Conservation (phyloP, 1,139 yeast species). For the Eremothecium cymbalariae region DNA sequence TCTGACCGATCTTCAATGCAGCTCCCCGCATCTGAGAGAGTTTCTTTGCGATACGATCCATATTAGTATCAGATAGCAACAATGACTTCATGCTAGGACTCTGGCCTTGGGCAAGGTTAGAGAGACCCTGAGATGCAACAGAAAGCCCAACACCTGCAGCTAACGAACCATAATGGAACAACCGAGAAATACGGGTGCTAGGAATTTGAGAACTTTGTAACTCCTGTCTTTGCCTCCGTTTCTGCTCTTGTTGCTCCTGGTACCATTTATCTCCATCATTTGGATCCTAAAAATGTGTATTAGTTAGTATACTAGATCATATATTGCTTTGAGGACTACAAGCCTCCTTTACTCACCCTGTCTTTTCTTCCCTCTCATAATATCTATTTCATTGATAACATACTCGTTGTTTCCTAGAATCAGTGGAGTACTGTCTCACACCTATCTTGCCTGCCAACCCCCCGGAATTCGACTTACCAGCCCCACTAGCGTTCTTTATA, state of each 20-base stretch:
- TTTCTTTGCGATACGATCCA: slow-evolving; percentile 80
- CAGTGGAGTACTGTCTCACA: slow-evolving; percentile 3
- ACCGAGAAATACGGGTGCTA: slow-evolving; percentile 70
- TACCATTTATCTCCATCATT: too few relatives aligned
- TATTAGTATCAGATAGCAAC: slow-evolving; percentile 70
- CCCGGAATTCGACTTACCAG: neutral
- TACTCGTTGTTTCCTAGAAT: slow-evolving; percentile 1
- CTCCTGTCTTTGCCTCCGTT: slow-evolving; percentile 18
- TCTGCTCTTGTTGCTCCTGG: too few relatives aligned
- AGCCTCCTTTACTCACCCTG: too few relatives aligned
- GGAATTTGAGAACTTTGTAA: slow-evolving; percentile 70
- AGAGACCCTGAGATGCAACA: slow-evolving; percentile 70
- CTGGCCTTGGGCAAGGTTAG: slow-evolving; percentile 50
- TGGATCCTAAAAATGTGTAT: too few relatives aligned
- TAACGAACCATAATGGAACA: slow-evolving; percentile 85
- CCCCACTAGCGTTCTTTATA: slow-evolving; percentile 6
- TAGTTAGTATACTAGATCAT: too few relatives aligned
- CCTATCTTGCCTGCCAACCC: neutral
- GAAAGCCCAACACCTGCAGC: slow-evolving; percentile 91
- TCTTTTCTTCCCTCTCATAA: slow-evolving; percentile 7
- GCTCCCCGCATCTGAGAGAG: slow-evolving; percentile 97
- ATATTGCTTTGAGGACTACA: too few relatives aligned
- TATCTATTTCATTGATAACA: too few relatives aligned
- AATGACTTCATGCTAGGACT: slow-evolving; percentile 51
- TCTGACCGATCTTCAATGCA: slow-evolving; percentile 90